Evolutionary conservation across 2,329 filamentous ascomycete genomes (phyloP).

Genomic region (Diatrype stigma): DNA sequence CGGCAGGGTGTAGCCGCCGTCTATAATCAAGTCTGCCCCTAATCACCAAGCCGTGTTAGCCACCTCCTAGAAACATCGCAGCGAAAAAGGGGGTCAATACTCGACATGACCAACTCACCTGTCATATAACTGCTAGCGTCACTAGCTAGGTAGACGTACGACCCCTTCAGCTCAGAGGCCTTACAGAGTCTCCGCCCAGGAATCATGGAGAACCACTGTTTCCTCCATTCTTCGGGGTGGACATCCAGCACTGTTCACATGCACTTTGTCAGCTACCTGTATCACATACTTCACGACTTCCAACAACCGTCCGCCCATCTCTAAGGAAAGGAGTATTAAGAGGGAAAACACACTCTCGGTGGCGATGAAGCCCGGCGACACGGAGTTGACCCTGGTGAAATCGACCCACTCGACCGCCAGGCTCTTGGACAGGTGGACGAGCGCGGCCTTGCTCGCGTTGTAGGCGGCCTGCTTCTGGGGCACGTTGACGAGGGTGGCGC

Average conservation of each 20-base stretch:
- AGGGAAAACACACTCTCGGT: conserved; percentile 25
- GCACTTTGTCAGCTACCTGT: neutral
- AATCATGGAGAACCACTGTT: conserved; percentile 27
- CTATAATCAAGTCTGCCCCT: conserved; percentile 25
- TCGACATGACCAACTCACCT: conserved; percentile 16
- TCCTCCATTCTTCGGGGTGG: conserved; percentile 25
- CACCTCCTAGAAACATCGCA: neutral
- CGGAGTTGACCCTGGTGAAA: conserved; percentile 36
- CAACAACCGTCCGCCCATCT: too few relatives aligned
- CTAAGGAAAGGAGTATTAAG: too few relatives aligned
- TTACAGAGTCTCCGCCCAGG: conserved; percentile 26
- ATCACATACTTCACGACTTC: too few relatives aligned
- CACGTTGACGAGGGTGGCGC: conserved; percentile 36
- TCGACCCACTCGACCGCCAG: conserved; percentile 40
- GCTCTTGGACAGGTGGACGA: conserved; percentile 35
- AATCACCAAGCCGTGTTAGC: neutral
- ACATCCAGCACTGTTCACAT: conserved; percentile 23
- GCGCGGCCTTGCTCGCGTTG: conserved; percentile 39
- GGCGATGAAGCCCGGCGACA: conserved; percentile 33
- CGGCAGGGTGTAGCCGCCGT: conserved; percentile 25
- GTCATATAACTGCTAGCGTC: conserved; percentile 39
- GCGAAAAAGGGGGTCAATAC: too few relatives aligned
- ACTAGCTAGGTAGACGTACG: conserved; percentile 34
- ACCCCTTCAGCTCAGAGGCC: conserved; percentile 30
- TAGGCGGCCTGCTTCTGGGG: conserved; percentile 39